Percentiles rank a stretch among this genome's conserved stretches.
Evolutionary conservation across 1,284 basidiomycete genomes (phyloP).

Genomic region (Volvariella volvacea): DNA sequence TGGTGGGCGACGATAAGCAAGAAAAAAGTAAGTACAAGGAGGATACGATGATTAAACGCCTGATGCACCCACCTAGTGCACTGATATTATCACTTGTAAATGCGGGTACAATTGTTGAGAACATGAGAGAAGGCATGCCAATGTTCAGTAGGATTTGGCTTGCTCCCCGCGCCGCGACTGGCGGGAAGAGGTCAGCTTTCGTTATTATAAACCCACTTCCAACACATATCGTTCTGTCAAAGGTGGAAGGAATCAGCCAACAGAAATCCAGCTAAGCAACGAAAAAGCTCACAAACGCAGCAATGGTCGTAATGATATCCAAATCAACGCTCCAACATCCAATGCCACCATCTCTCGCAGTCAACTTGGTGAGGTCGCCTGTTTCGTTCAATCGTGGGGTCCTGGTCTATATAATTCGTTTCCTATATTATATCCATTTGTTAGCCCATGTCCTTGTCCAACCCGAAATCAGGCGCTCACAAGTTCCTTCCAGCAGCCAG

Average conservation of each 20-base stretch:
- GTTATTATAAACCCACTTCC: constrained; percentile 51
- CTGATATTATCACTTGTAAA: constrained; percentile 61
- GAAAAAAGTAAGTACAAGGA: background rate
- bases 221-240: constrained; percentile 44
- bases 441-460: too few species aligned
- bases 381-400: too few species aligned
- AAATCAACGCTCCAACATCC: constrained; percentile 24
- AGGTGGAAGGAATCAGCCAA: background rate
- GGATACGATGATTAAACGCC: background rate
- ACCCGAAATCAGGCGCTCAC: too few species aligned
- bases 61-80: constrained; percentile 43
- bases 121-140: constrained; percentile 63
- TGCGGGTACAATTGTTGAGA: constrained; percentile 72
- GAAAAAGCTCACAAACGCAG: constrained; percentile 43
- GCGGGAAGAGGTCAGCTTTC: constrained; percentile 54
- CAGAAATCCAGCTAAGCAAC: background rate
- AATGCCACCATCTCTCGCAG: background rate
- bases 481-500: too few species aligned
- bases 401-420: too few species aligned
- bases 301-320: constrained; percentile 51
- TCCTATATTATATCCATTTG: too few species aligned
- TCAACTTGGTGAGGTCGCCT: too few species aligned
- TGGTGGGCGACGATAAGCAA: background rate
- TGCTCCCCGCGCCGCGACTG: constrained; percentile 48
- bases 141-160: constrained; percentile 66